phyloP scores from a whole-genome alignment of 768 basidiomycete species.

The Mycena epipterygia region DNA sequence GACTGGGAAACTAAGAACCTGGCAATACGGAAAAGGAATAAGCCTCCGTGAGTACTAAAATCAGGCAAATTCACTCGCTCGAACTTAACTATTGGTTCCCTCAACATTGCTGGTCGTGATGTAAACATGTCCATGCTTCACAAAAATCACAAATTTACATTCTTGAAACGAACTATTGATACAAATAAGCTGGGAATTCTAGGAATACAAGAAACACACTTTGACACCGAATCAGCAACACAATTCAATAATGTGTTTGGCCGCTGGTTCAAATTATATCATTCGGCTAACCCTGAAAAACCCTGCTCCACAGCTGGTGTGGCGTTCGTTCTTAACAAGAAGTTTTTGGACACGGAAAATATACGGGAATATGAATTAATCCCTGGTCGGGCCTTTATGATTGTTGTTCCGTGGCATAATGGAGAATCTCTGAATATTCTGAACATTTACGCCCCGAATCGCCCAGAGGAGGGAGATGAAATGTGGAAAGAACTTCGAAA shows the following conservation, averaged over 20 bases:
- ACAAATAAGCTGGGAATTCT: slow-evolving; percentile 6
- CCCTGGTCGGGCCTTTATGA: slow-evolving; percentile 1
- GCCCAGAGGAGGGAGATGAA: neutral
- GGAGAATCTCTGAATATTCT: neutral
- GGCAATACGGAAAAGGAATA: neutral
- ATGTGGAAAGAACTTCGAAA: neutral
- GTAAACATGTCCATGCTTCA: neutral
- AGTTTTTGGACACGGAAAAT: no score
- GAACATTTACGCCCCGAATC: neutral
- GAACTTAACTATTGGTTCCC: slow-evolving; percentile 13
- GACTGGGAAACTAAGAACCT: neutral
- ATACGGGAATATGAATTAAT: neutral
- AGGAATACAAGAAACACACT: neutral
- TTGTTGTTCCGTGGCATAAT: neutral
- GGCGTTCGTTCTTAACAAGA: neutral
- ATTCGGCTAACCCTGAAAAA: neutral
- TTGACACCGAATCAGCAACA: neutral
- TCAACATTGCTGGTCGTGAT: slow-evolving; percentile 34
- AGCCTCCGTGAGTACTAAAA: neutral
- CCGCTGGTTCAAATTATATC: neutral
- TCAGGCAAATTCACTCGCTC: slow-evolving; percentile 20
- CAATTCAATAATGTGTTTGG: neutral
- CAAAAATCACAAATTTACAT: slow-evolving; percentile 33
- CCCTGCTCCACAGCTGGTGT: neutral
- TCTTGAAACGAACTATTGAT: slow-evolving; percentile 17